A percentile compares a stretch with the other conserved stretches of the same genome.
These are phyloP conservation scores for Tetradesmus lagerheimii DNA, from an alignment of 139 green algal species.

Conservation along the genomic window DNA sequence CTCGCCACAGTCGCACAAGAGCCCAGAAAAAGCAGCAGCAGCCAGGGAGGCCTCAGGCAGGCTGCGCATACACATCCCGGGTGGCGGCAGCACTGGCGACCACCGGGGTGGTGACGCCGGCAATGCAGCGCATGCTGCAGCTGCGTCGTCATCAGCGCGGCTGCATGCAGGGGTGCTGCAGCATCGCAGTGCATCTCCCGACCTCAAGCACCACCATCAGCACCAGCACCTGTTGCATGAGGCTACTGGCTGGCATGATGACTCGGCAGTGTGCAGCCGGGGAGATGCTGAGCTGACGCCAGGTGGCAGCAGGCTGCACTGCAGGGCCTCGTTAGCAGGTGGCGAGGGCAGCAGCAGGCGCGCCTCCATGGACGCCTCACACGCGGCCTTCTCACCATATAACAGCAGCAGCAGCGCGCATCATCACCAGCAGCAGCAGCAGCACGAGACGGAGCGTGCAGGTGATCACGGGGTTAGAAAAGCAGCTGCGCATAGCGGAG, in stretches of 20 bases:
- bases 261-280: background rate
- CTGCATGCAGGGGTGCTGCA: background rate
- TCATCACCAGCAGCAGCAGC: background rate
- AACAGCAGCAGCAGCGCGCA: background rate
- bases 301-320: background rate
- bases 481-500: background rate
- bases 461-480: background rate
- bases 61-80: background rate
- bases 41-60: background rate
- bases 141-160: background rate
- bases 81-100: background rate
- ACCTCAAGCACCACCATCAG: background rate
- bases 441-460: background rate
- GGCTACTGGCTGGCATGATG: background rate
- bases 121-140: background rate
- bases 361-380: background rate
- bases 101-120: too few species aligned
- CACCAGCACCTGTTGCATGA: background rate
- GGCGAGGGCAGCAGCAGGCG: background rate
- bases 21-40: constrained; percentile 4
- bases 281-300: background rate
- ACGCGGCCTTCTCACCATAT: background rate
- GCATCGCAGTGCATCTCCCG: background rate
- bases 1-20: background rate
- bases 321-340: background rate